Evolutionary conservation across 495 filamentous ascomycete genomes (phyloP), one percentile per base, ranked within the genome.

Genomic region (Pseudoneurospora amorphoporcata): DNA sequence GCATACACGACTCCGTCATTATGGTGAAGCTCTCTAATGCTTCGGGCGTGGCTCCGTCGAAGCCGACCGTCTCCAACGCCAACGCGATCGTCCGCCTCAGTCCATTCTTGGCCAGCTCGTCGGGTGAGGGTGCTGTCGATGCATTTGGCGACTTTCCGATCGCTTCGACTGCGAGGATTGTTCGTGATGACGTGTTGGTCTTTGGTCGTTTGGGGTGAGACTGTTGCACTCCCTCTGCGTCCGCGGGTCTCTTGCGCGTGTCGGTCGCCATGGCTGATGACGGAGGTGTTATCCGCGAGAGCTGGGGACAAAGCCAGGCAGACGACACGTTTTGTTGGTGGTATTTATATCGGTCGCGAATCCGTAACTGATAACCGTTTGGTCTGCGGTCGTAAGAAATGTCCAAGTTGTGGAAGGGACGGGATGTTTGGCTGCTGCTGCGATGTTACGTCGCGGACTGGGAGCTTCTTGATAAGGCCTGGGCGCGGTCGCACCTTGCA

Each of bases 1-100:
- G 29, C 73, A 14, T 78, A 85, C 84, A 86, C 2, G 76, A 78
- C 61, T 86, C 84, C 2, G 76, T 77, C 68, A 76, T 71, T 16
- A 76, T 68, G 0, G 80, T 79, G 37, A 85, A 85, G 72, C 77
- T 79, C 73, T 85, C 84, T 58, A 86, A 72, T 3, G 84, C 84
- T 9, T 83, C 82, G 9, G 79, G 76, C 14, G 73, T 76, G 9
- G 83, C 78, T 19, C 75, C 69, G 16, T 83, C 81, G 69, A 84
- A 86, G 38, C 84, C 84, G 6, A 83, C 79, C 29, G 82, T 77
- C 32, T 81, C 69, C 71, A 86, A 71, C 4, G 76, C 77, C 42
- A 85, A 65, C 0, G 76, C 79, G 43, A 86, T 80, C 68, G 81
- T 79, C 40, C 83, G 80, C 35, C 78, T 79, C 40, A 86, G 61